Percentiles rank a stretch among this genome's conserved stretches.
Conservation (phyloP, 495 filamentous ascomycete species). For the Corynascus novoguineensis region DNA sequence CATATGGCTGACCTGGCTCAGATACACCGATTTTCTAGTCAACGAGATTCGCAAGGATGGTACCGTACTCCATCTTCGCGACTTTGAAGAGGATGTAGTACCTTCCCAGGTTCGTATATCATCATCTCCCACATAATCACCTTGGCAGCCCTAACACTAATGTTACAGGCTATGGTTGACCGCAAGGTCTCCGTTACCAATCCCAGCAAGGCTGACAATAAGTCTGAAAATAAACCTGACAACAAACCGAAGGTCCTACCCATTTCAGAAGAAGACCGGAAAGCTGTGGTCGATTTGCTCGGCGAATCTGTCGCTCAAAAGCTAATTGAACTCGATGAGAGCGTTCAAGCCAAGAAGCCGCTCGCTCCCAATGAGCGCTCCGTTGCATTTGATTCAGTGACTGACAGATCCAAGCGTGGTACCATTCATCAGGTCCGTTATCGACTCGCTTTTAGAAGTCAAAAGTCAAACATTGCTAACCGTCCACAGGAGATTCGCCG, state of each 20-base stretch:
- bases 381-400: constrained; percentile 31
- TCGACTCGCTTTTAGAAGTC: not conserved
- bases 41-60: constrained; percentile 83
- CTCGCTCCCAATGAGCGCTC: constrained; percentile 18
- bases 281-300: constrained; percentile 24
- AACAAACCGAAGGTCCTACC: constrained; percentile 5
- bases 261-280: constrained; percentile 23
- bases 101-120: constrained; percentile 23
- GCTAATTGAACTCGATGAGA: constrained; percentile 31
- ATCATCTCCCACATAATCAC: not conserved
- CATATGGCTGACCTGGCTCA: constrained; percentile 27
- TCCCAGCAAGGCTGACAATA: constrained; percentile 3
- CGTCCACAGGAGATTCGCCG: constrained; percentile 39
- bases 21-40: constrained; percentile 93
- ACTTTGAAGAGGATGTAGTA: constrained; percentile 42
- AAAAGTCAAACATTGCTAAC: constrained; percentile 7
- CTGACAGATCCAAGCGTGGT: constrained; percentile 36
- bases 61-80: constrained; percentile 68
- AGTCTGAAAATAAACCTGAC: constrained; percentile 5
- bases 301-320: constrained; percentile 29
- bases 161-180: not conserved
- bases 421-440: constrained; percentile 36
- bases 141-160: not conserved
- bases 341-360: constrained; percentile 25
- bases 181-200: not conserved